Base-by-base conservation (phyloP, 129 eudicot species). In the Tanacetum coccineum region DNA sequence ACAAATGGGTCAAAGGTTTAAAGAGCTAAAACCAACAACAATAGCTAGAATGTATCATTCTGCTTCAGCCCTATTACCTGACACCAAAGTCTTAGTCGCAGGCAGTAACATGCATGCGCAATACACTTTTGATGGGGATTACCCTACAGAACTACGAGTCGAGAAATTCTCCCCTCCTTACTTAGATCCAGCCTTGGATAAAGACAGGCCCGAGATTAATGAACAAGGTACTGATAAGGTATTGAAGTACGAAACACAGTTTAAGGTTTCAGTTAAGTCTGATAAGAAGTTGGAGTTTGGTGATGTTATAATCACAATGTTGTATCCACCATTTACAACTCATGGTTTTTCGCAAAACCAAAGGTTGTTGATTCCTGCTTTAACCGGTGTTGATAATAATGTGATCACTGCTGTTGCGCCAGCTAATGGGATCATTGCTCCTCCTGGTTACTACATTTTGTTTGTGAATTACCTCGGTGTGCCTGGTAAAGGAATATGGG, bases 21-120 rank as follows among this genome's bases (percentile, higher is more conserved):
- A 59, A 57, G 72, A 65, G 13, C 18, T 85, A 1, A 8, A 52
- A 0, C 79, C 96, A 0, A 60, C 91, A 0, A 26, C 28, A 1
- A 81, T 88, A 3, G 80, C 98, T 0, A 64, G 96, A 25, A 85
- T 92, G 98, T 92, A 92, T 64, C 98, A 92, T 66, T 88, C 98
- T 0, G 4, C 65, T 36, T 70, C 89, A 0, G 91, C 94, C 0
- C 73, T 92, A 39, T 72, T 92, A 26, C 82, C 95, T 0, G 85
- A 78, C 25, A 84, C 87, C 0, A 58, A 64, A 22, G 68, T 92
- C 25, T 51, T 92, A 59, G 87, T 92, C 3, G 91, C 95, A 0
- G 98, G 98, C 4, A 87, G 96, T 50, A 92, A 92, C 80, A 39
- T 78, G 20, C 81, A 91, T 55, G 59, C 72, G 0, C 25, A 21